These are phyloP conservation scores for Nymphaea thermarum DNA, from an alignment of 164 flowering plant genomes.

Conservation along the genomic window DNA sequence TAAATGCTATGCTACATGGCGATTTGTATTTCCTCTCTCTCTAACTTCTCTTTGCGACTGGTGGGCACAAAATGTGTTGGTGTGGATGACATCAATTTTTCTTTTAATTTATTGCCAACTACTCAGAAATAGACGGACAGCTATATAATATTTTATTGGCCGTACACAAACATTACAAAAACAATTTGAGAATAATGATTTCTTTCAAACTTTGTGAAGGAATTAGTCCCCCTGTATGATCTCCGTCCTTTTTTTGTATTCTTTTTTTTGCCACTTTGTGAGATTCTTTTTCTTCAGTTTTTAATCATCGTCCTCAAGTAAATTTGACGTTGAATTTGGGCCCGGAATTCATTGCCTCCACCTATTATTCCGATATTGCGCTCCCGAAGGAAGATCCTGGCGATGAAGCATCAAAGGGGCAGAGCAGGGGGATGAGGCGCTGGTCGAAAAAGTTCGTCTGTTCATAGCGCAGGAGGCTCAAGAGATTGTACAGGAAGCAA, in stretches of 20 bases:
- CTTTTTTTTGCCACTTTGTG: background rate
- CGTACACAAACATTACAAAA: no score
- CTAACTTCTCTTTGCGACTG: no score
- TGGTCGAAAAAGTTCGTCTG: conserved; percentile 3
- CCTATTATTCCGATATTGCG: background rate
- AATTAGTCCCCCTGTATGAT: background rate
- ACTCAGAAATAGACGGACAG: no score
- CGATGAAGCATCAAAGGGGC: conserved; percentile 6
- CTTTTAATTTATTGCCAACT: no score
- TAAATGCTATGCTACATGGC: no score
- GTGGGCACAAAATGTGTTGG: no score
- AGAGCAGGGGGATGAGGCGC: conserved; percentile 7
- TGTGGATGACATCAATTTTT: no score
- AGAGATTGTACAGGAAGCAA: conserved; percentile 3
- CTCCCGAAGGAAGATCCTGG: background rate
- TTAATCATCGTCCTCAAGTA: background rate
- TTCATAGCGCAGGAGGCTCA: conserved; percentile 10
- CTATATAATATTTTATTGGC: no score
- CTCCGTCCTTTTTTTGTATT: background rate
- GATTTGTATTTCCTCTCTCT: no score
- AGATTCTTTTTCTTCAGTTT: background rate
- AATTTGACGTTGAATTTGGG: background rate
- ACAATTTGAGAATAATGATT: background rate
- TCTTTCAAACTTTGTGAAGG: background rate
- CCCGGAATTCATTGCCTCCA: no score